Base-by-base conservation (phyloP, 345 rosid genomes). In the Camelina sativa region DNA sequence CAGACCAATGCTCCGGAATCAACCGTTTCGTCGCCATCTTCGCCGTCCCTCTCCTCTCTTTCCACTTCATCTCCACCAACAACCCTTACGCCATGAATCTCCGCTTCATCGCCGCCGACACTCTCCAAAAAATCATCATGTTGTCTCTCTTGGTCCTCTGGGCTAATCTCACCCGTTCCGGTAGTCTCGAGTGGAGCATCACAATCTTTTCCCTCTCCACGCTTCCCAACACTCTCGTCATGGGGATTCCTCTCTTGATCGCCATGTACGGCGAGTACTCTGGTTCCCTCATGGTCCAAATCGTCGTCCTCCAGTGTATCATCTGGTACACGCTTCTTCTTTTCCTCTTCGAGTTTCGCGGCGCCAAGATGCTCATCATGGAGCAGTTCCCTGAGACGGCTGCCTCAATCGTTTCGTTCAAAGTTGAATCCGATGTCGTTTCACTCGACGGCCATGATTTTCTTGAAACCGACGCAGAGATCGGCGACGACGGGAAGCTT, bases 361-460 rank as follows among this genome's bases (percentile, higher is more conserved):
- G 97, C 2, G 99, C 99, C n/a, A 88, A 85, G 84, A 75, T 95
- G 76, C 84, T 95, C 5, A 92, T 95, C 75, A 87, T 87, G 84
- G 99, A 95, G 80, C 99, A 95, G 82, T 95, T 95, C 48, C 99
- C 99, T 0, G 97, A 89, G 71, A 90, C 97, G 0, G 99, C 97
- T 0, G 99, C 89, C 2, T 89, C 97, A 25, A 95, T 92, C 1
- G 97, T 90, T 2, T 95, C 99, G 0, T 90, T 95, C 73, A 90
- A 89, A 43, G 97, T 95, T 0, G 97, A 95, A 70, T 89, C 99
- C 57, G 99, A 92, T 51, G 90, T 92, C 22, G 84, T 92, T 67
- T 95, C 99, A 0, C 88, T 95, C 0, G 97, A 95, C 52, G 96
- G 97, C 0, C 84, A 85, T 2, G 90, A 90, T 41, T 88, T 88